These are phyloP conservation scores for Helminthosporium solani DNA, from an alignment of 2,329 filamentous ascomycete species.

Conservation along the genomic window DNA sequence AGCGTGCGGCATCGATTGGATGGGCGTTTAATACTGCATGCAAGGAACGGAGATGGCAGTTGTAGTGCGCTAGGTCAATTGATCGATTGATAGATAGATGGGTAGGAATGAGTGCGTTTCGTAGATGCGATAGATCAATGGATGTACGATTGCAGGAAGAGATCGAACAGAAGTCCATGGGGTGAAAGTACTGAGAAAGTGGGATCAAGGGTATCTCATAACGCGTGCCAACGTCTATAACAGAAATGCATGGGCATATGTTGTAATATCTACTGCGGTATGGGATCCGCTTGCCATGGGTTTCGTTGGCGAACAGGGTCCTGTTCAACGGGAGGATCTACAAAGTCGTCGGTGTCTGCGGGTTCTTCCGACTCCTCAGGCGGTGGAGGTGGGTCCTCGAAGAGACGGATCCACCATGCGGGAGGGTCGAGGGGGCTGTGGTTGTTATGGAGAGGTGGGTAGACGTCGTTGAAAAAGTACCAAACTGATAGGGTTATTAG, in stretches of 20 bases:
- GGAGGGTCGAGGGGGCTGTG: conserved; percentile 86
- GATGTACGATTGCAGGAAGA: conserved; percentile 4
- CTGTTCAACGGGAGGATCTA: conserved; percentile 12
- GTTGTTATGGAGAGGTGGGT: conserved; percentile 84
- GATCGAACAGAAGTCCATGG: conserved; percentile 2
- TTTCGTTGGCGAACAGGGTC: neutral
- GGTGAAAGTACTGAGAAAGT: neutral
- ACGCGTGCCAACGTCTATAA: conserved; percentile 8
- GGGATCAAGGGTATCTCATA: conserved; percentile 28
- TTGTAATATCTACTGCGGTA: conserved; percentile 10
- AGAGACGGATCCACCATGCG: conserved; percentile 82
- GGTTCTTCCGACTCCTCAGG: conserved; percentile 12
- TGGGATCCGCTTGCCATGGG: conserved; percentile 7
- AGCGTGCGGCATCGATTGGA: conserved; percentile 3
- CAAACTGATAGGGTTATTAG: conserved; percentile 59
- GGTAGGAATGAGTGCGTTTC: neutral
- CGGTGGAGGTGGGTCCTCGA: conserved; percentile 54
- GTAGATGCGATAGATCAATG: neutral
- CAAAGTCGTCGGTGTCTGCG: conserved; percentile 2
- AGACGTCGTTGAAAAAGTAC: conserved; percentile 98
- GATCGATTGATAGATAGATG: too few relatives aligned
- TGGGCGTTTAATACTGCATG: conserved; percentile 2
- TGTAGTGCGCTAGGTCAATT: conserved; percentile 6
- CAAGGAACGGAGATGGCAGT: conserved; percentile 13
- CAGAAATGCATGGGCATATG: neutral